Base-by-base conservation (phyloP, 2,329 filamentous ascomycete species). In the Ophiostoma sp. region DNA sequence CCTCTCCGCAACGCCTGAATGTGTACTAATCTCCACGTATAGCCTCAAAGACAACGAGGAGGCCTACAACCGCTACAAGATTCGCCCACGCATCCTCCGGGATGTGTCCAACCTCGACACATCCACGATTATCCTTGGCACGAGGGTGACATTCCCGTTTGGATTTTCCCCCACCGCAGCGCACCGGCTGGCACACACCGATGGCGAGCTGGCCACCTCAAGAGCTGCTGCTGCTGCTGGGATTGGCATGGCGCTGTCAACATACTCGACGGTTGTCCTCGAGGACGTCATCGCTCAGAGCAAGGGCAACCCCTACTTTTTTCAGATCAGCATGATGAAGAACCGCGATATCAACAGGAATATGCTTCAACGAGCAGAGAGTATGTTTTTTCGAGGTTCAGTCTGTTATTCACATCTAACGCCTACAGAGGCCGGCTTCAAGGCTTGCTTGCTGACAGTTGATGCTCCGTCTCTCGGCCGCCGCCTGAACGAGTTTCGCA, bases 251-350 rank as follows among this genome's bases (percentile, higher is more conserved):
- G 82, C 77, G 1, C 74, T 85, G 12, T 83, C 80, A 27, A 68
- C 65, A 45, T 65, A 64, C 55, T 66, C 67, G 1, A 0, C 79
- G 76, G 1, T 85, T 79, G 68, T 77, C 0, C 73, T 83, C 18
- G 80, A 83, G 69, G 80, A 84, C 8, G 82, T 86, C 75, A 0
- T 75, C 14, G 60, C 38, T 1, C 40, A 63, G 9, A 38, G 12
- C 38, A 41, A 63, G 40, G 81, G 49, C 74, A 75, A 0, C 75
- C 75, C 1, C 2, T 63, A 63, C 16, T 79, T 79, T n/a, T 82
- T 87, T 74, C 85, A 87, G 73, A 76, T 86, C 71, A 84, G 81
- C 72, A 77, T 85, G 11, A 75, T 85, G 66, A 80, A 81, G 71
- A 81, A 86, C 73, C 77, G 82, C 5, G 72, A 73, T 0, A 76